phyloP scores from a whole-genome alignment of 768 basidiomycete genomes.

The Rhodotorula diobovata region DNA sequence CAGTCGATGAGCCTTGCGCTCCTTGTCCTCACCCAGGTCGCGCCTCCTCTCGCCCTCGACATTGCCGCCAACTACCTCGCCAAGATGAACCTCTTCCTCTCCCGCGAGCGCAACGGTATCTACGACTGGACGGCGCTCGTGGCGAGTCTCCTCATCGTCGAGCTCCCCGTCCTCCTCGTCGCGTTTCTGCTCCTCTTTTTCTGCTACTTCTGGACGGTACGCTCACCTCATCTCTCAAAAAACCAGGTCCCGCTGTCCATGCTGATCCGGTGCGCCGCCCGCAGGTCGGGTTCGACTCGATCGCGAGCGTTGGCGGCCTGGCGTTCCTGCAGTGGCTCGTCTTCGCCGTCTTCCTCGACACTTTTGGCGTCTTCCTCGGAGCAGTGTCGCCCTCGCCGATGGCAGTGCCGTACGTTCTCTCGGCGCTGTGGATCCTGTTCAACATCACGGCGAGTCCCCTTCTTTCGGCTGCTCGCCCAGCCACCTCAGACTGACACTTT shows the following conservation, averaged over 20 bases:
- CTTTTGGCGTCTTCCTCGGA: slow-evolving; percentile 10
- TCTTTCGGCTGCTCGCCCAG: too few relatives aligned
- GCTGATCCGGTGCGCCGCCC: too few relatives aligned
- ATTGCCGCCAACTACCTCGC: slow-evolving; percentile 3
- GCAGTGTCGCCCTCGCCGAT: slow-evolving; percentile 16
- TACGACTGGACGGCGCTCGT: slow-evolving; percentile 21
- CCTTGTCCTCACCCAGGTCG: slow-evolving; percentile 7
- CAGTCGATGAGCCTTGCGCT: slow-evolving; percentile 1
- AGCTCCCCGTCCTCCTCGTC: slow-evolving; percentile 13
- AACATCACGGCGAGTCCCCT: background rate
- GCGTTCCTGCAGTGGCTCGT: slow-evolving; percentile 49
- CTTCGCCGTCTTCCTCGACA: slow-evolving; percentile 59
- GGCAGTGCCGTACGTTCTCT: slow-evolving; percentile 15
- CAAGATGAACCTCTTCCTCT: slow-evolving; percentile 16
- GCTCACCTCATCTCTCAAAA: too few relatives aligned
- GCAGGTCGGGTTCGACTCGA: slow-evolving; percentile 50
- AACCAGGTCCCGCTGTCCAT: too few relatives aligned
- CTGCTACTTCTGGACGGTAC: slow-evolving; percentile 62
- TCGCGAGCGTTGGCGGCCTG: background rate
- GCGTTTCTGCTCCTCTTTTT: slow-evolving; percentile 57
- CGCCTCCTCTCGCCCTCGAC: slow-evolving; percentile 14
- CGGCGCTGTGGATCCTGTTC: slow-evolving; percentile 9
- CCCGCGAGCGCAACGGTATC: slow-evolving; percentile 25
- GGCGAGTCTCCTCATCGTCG: slow-evolving; percentile 3
- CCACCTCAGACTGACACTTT: background rate